These are phyloP conservation scores for Fraxinus xanthoxyloides DNA, from an alignment of 305 asterid genomes.

Conservation along the genomic window DNA sequence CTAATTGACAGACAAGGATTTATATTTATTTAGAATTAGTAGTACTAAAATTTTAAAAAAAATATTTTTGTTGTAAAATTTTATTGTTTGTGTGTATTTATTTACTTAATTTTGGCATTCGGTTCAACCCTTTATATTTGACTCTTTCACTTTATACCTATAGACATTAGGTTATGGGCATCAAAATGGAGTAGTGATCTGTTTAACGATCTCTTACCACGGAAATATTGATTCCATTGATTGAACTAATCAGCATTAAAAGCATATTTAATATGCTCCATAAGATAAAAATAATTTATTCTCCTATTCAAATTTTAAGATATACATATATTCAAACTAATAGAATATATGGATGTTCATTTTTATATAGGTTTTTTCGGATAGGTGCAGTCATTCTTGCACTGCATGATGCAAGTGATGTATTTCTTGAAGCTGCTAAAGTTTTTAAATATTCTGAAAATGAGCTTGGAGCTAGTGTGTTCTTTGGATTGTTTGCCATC, in stretches of 20 bases:
- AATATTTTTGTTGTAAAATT: too few species aligned
- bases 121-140: neutral
- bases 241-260: neutral
- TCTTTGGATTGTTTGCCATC: constrained; percentile 75
- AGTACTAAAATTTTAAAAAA: too few species aligned
- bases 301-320: neutral
- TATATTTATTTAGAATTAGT: too few species aligned
- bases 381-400: constrained; percentile 75
- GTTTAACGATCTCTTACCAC: neutral
- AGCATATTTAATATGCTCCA: neutral
- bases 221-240: neutral
- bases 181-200: neutral
- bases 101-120: too few species aligned
- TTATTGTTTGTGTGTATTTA: too few species aligned
- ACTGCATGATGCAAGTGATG: constrained; percentile 91
- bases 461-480: constrained; percentile 81
- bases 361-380: constrained; percentile 63
- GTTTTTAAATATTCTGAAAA: constrained; percentile 78
- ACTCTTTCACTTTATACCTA: neutral
- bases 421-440: constrained; percentile 91
- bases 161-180: neutral
- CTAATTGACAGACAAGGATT: too few species aligned
- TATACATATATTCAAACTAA: neutral
- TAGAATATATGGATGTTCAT: constrained; percentile 14
- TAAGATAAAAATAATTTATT: neutral